Base-by-base conservation (phyloP, 306 rosid species). In the Vicia faba region DNA sequence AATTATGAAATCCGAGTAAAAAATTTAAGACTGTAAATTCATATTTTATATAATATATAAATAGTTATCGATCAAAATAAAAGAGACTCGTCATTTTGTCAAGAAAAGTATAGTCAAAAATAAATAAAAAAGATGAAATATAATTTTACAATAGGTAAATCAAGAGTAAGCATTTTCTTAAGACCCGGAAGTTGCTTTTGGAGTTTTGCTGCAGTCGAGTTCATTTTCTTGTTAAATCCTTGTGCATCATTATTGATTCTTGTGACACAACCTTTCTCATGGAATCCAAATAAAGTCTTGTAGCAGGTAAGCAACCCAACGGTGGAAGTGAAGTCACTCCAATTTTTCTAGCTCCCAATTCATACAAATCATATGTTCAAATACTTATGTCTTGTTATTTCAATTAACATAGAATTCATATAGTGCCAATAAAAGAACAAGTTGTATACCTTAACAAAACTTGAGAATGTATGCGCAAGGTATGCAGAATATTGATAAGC, bases 251-350 rank as follows among this genome's bases (percentile, higher is more conserved):
- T 69, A 78, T 90, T 93, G 81, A 88, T 36, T 59, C 84, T 81
- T 57, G 84, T 25, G 43, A 90, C 91, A 67, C 97, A 90, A 3
- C 97, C 95, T 13, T 61, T 78, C 62, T 83, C 69, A 36, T 83
- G 82, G 71, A 13, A 64, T 35, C 96, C 96, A 71, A 88, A 88
- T 15, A 85, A 65, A 48, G 96, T 81, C 83, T 87, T 75, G 86
- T 83, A 55, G 80, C 80, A 29, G 99, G 97, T 58, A 93, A 71
- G 81, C 99, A 93, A 41, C 99, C 99, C 81, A 93, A 68, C 65
- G 97, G 97, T 40, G 99, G 96, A 7, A 93, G 83, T 82, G 97
- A 84, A 35, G 96, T 93, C 75, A 86, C 99, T 59, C 99, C 97
- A 57, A 93, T 61, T 75, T 78, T 93, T 71, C 97, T 90, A 3